Evolutionary conservation across 257 asterid species (phyloP).

Genomic region (Nicotiana obtusifolia): DNA sequence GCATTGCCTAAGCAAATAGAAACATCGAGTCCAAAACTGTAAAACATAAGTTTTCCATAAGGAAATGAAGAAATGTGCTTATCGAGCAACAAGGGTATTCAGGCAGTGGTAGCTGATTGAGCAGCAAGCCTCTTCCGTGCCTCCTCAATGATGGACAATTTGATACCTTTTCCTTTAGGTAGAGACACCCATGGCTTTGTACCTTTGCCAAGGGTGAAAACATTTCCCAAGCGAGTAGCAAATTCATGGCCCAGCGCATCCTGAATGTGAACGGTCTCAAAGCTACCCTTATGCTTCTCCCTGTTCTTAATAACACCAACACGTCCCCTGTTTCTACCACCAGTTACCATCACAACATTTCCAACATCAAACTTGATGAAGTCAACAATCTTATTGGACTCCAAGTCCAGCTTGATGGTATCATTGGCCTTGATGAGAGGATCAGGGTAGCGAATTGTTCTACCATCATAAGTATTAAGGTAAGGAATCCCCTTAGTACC

Average conservation of each 20-base stretch:
- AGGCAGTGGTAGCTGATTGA: slow-evolving; percentile 15
- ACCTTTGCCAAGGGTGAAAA: slow-evolving; percentile 38
- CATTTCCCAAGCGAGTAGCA: too few relatives aligned
- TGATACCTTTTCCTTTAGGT: slow-evolving; percentile 49
- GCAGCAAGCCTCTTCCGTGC: slow-evolving; percentile 27
- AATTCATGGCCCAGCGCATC: too few relatives aligned
- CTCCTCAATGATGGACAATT: slow-evolving; percentile 46
- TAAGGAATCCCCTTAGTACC: slow-evolving; percentile 13
- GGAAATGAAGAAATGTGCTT: background rate
- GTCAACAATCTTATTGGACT: slow-evolving; percentile 18
- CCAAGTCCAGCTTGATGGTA: slow-evolving; percentile 26
- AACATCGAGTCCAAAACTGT: background rate
- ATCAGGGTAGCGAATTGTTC: slow-evolving; percentile 15
- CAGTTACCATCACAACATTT: slow-evolving; percentile 50
- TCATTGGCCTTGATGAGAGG: slow-evolving; percentile 18
- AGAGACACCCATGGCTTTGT: slow-evolving; percentile 49
- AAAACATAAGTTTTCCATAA: background rate
- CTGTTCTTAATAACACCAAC: slow-evolving; percentile 47
- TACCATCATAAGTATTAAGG: slow-evolving; percentile 13
- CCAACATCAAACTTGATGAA: slow-evolving; percentile 50
- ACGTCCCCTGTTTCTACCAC: slow-evolving; percentile 54
- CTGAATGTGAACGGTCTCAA: too few relatives aligned
- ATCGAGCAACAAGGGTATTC: background rate
- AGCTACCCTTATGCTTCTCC: slow-evolving; percentile 14
- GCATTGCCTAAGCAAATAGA: background rate